Percentiles rank a stretch among this genome's conserved stretches.
Evolutionary conservation across 176 grass and related monocot species (phyloP).

Genomic region (Melocanna baccifera): DNA sequence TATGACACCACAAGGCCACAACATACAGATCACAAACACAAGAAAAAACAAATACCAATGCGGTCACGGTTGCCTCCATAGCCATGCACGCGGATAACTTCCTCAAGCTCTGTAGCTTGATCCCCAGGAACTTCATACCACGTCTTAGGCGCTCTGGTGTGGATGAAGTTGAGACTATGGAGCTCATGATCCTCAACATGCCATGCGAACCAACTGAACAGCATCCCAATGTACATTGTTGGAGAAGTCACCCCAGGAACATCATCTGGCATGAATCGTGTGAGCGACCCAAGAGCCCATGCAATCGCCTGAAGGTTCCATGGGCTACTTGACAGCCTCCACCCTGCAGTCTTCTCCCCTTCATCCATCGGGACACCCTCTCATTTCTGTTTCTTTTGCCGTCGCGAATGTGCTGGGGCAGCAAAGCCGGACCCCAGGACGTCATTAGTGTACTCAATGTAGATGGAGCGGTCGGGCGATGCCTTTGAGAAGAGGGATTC

Average conservation of each 20-base stretch:
- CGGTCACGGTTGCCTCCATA: constrained; percentile 77
- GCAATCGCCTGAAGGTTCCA: constrained; percentile 92
- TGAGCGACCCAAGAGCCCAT: constrained; percentile 68
- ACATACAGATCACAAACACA: neutral
- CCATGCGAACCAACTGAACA: constrained; percentile 98
- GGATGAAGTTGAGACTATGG: constrained; percentile 91
- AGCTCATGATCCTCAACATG: constrained; percentile 95
- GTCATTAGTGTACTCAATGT: constrained; percentile 87
- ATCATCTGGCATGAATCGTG: constrained; percentile 89
- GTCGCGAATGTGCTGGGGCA: constrained; percentile 7
- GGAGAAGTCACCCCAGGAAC: constrained; percentile 87
- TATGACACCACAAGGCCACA: neutral
- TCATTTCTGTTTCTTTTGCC: neutral
- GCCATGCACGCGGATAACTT: constrained; percentile 71
- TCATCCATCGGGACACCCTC: constrained; percentile 23
- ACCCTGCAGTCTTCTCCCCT: constrained; percentile 48
- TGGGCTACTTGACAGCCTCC: constrained; percentile 73
- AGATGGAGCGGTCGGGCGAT: constrained; percentile 56
- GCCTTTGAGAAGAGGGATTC: constrained; percentile 89
- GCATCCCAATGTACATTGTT: constrained; percentile 95
- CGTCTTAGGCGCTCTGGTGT: constrained; percentile 76
- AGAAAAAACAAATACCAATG: constrained; percentile 46
- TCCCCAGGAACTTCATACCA: constrained; percentile 81
- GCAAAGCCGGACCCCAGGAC: constrained; percentile 85
- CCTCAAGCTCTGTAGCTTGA: constrained; percentile 61